Evolutionary conservation across 495 filamentous ascomycete genomes (phyloP).

Genomic region (Penicillium paxilli): DNA sequence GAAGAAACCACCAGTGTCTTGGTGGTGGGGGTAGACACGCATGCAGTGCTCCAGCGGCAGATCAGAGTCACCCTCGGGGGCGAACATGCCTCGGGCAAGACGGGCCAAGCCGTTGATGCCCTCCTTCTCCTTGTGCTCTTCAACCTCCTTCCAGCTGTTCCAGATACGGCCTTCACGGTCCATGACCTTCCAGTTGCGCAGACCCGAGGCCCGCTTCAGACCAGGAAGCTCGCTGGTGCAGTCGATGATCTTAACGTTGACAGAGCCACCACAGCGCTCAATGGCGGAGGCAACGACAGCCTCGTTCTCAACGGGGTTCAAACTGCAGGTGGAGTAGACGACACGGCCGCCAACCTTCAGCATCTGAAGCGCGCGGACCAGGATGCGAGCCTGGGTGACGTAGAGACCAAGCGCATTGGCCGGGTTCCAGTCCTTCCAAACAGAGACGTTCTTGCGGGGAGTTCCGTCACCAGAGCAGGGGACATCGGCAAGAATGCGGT

Average conservation of each 20-base stretch:
- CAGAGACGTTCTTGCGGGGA: conserved; percentile 79
- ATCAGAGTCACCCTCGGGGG: conserved; percentile 57
- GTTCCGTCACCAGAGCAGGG: conserved; percentile 97
- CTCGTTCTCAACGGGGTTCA: conserved; percentile 98
- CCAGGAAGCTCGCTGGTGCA: conserved; percentile 73
- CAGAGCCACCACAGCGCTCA: conserved; percentile 80
- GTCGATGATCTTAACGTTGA: conserved; percentile 81
- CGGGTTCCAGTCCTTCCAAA: conserved; percentile 95
- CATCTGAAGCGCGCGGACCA: conserved; percentile 93
- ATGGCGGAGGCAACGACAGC: conserved; percentile 87
- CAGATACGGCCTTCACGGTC: conserved; percentile 77
- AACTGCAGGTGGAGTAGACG: conserved; percentile 96
- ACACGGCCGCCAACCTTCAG: conserved; percentile 91
- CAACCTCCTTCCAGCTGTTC: conserved; percentile 74
- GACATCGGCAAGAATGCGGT: conserved; percentile 93
- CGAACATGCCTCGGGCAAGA: conserved; percentile 80
- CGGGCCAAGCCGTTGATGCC: conserved; percentile 59
- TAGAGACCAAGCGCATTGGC: conserved; percentile 82
- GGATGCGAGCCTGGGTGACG: conserved; percentile 79
- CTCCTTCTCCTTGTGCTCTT: conserved; percentile 58
- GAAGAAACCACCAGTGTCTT: conserved; percentile 97
- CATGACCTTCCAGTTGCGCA: conserved; percentile 83
- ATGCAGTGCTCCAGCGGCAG: conserved; percentile 89
- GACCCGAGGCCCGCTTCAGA: conserved; percentile 70
- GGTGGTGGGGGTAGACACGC: conserved; percentile 89